These are phyloP conservation scores for Penicillium turbatum DNA, from an alignment of 495 filamentous ascomycete species.

Conservation along the genomic window DNA sequence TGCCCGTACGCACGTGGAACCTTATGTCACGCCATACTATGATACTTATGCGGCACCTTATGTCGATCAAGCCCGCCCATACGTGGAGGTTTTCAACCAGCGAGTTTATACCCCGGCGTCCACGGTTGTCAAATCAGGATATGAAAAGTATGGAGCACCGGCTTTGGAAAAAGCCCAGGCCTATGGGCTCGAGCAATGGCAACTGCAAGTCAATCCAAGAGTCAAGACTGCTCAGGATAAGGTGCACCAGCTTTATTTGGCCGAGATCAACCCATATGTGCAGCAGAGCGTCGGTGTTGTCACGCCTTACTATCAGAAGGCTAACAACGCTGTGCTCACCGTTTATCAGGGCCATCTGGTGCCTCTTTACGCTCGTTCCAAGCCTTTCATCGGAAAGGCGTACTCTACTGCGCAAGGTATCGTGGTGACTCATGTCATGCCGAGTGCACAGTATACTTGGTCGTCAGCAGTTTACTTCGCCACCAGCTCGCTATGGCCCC, in stretches of 20 bases:
- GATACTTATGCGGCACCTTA: slow-evolving; percentile 77
- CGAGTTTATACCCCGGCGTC: slow-evolving; percentile 63
- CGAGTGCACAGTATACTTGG: slow-evolving; percentile 66
- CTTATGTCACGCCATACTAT: slow-evolving; percentile 85
- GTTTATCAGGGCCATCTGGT: slow-evolving; percentile 68
- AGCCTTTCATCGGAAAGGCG: slow-evolving; percentile 67
- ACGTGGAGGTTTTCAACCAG: slow-evolving; percentile 62
- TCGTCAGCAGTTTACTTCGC: slow-evolving; percentile 62
- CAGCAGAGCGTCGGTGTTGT: slow-evolving; percentile 51
- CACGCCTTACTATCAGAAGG: slow-evolving; percentile 68
- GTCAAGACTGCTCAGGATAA: slow-evolving; percentile 58
- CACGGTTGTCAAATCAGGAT: slow-evolving; percentile 56
- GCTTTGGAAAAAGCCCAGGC: slow-evolving; percentile 60
- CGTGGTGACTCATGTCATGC: slow-evolving; percentile 64
- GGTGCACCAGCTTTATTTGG: slow-evolving; percentile 60
- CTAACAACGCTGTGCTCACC: slow-evolving; percentile 54
- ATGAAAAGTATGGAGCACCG: slow-evolving; percentile 73
- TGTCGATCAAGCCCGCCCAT: slow-evolving; percentile 70
- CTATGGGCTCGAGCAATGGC: slow-evolving; percentile 70
- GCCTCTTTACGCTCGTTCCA: slow-evolving; percentile 66
- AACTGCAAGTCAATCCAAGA: slow-evolving; percentile 68
- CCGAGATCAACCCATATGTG: slow-evolving; percentile 68
- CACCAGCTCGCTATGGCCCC: slow-evolving; percentile 72
- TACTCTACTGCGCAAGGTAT: slow-evolving; percentile 65
- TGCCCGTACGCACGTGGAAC: slow-evolving; percentile 60